Evolutionary conservation across 2,329 filamentous ascomycete genomes (phyloP), one percentile per base, ranked within the genome.

Genomic region (Huntiella moniliformis): DNA sequence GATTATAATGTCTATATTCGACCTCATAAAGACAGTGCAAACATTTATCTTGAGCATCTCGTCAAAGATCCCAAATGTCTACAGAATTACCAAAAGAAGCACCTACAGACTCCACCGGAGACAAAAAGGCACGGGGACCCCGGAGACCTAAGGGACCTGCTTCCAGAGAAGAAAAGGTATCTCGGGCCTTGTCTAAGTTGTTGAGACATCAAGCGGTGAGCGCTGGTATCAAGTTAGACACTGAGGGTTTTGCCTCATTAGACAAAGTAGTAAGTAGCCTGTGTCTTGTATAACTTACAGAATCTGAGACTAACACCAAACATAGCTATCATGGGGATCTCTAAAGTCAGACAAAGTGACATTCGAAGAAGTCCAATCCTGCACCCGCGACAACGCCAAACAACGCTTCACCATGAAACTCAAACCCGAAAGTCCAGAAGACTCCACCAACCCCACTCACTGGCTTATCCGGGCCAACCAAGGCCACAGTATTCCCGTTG

Each of bases 391-490:
- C 42, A 92, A 85, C 57, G 82, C 88, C 56, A 98, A 98, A 65
- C 82, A 95, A 61, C 82, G 91, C 35, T 98, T 92, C 66, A 74
- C 77, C 1, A 68, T 96, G 56, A 78, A 85, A 45, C 28, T 38
- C 11, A 50, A 47, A 35, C 37, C 58, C 6, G 47, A 48, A 12
- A 54, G 55, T 36, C 56, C 57, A 45, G 54, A 57, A 8, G 51
- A 55, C 13, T 58, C 58, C 15, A 56, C 57, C 6, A 66, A 80
- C 42, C 70, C 83, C 0, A 60, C 68, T 0, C 69, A 81, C 59
- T 95, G 79, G 66, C 69, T 92, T 31, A 95, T 98, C 63, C 85
- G 91, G 56, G 91, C 91, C 22, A 94, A 92, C 57, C 91, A 96
- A 64, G 91, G 91, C 46, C 91, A 96, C 66, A 85, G 76, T 55